A percentile compares a stretch with the other conserved stretches of the same genome.
Evolutionary conservation across 139 green algal species (phyloP).

Genomic region (Chlorella sorokiniana): DNA sequence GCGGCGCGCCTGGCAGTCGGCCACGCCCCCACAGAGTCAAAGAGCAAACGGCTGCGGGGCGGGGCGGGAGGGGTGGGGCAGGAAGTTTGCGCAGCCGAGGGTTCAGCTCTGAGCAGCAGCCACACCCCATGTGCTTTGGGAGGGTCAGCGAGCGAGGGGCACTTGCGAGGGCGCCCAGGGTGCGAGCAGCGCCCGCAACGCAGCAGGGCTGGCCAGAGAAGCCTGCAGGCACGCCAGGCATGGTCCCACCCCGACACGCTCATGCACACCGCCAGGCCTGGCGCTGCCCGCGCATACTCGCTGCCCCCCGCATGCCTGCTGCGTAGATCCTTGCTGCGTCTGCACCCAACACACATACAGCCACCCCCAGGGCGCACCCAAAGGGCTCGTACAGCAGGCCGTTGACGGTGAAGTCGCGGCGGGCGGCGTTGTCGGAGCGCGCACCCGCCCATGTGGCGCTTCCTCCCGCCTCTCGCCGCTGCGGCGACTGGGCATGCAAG

Average conservation of each 20-base stretch:
- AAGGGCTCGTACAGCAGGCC: conserved; percentile 76
- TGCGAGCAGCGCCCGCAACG: no score
- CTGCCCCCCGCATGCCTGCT: no score
- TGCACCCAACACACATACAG: not conserved
- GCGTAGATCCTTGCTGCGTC: no score
- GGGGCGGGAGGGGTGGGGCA: not conserved
- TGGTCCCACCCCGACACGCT: no score
- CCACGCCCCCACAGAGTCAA: conserved; percentile 66
- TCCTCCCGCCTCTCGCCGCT: not conserved
- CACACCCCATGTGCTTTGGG: no score
- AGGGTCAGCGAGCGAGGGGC: not conserved
- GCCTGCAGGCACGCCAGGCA: no score
- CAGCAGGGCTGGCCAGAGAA: no score
- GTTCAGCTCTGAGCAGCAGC: no score
- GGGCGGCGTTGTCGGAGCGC: conserved; percentile 49
- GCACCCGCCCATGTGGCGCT: conserved; percentile 40
- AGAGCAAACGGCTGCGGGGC: conserved; percentile 49
- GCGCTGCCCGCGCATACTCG: no score
- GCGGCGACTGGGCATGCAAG: not conserved
- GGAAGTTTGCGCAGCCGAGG: not conserved
- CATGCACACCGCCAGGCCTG: no score
- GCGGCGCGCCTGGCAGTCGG: conserved; percentile 44
- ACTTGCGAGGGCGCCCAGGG: not conserved
- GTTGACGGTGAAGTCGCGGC: conserved; percentile 80
- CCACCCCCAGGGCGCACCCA: not conserved